phyloP scores from a whole-genome alignment of 176 grass and related monocot genomes.

The Panicum miliaceum region DNA sequence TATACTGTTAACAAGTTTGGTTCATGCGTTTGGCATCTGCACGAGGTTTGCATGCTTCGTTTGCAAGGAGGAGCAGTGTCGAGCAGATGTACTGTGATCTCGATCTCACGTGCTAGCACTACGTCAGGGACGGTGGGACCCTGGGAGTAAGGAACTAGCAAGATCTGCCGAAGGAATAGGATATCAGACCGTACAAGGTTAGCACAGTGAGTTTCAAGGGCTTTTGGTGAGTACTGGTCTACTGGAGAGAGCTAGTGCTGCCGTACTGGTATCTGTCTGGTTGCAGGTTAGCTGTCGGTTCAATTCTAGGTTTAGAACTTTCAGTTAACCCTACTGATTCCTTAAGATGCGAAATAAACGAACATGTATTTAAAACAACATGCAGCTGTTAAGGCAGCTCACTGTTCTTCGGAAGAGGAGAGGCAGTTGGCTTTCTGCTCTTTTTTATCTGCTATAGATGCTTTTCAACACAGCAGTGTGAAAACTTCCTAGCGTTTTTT shows the following conservation, averaged over 20 bases:
- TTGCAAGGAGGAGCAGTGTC: neutral
- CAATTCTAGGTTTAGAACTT: neutral
- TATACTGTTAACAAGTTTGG: neutral
- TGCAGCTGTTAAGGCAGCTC: neutral
- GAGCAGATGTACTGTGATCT: neutral
- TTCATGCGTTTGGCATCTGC: neutral
- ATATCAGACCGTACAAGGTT: neutral
- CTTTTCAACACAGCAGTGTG: neutral
- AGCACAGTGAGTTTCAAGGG: neutral
- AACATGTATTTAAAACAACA: neutral
- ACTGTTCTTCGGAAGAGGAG: neutral
- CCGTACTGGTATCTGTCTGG: neutral
- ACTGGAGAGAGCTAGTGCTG: too few species aligned
- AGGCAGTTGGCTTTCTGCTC: neutral
- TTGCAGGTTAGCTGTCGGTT: neutral
- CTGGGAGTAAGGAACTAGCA: neutral
- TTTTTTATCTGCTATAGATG: neutral
- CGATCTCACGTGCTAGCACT: neutral
- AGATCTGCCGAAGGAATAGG: neutral
- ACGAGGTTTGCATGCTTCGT: neutral
- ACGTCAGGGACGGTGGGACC: neutral
- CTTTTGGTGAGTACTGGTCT: conserved; percentile 3
- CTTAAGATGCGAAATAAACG: neutral
- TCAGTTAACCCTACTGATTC: neutral
- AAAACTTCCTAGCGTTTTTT: neutral